phyloP scores from a whole-genome alignment of 176 grass and related monocot species.

The Zoysia pacifica region DNA sequence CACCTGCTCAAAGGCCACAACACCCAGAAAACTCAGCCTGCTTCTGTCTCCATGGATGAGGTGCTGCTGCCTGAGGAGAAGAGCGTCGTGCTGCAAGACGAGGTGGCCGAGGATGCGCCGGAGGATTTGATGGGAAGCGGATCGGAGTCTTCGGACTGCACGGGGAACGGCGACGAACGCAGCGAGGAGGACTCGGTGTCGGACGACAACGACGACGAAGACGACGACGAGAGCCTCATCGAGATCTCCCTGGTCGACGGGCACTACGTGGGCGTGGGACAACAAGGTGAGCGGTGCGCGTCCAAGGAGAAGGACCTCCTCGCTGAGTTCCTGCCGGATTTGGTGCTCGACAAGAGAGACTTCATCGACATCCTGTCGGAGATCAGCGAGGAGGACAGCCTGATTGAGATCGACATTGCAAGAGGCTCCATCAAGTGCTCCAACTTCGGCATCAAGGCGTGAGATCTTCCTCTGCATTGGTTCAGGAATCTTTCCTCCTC shows the following conservation, averaged over 20 bases:
- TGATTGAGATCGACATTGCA: slow-evolving; percentile 88
- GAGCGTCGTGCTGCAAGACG: slow-evolving; percentile 39
- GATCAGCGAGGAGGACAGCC: slow-evolving; percentile 78
- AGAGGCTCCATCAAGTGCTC: slow-evolving; percentile 84
- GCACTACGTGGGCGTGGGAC: slow-evolving; percentile 44
- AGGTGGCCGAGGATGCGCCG: neutral
- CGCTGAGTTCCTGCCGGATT: slow-evolving; percentile 50
- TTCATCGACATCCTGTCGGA: slow-evolving; percentile 72
- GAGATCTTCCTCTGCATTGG: slow-evolving; percentile 21
- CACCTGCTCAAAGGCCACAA: slow-evolving; percentile 39
- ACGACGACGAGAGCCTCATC: slow-evolving; percentile 77
- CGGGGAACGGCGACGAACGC: slow-evolving; percentile 1
- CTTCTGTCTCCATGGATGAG: slow-evolving; percentile 40
- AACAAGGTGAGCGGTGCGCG: slow-evolving; percentile 27
- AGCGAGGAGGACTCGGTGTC: slow-evolving; percentile 34
- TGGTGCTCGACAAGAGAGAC: slow-evolving; percentile 58
- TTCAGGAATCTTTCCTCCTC: neutral
- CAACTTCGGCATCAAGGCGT: slow-evolving; percentile 59
- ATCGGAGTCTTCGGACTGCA: slow-evolving; percentile 32
- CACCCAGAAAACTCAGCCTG: slow-evolving; percentile 27
- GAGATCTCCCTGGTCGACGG: slow-evolving; percentile 73
- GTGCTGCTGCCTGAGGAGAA: slow-evolving; percentile 24
- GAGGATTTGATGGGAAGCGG: slow-evolving; percentile 17
- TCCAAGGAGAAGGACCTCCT: slow-evolving; percentile 54
- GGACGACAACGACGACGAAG: slow-evolving; percentile 24